Conservation (phyloP, 176 grass and related monocot genomes). For the Urochloa ruziziensis region DNA sequence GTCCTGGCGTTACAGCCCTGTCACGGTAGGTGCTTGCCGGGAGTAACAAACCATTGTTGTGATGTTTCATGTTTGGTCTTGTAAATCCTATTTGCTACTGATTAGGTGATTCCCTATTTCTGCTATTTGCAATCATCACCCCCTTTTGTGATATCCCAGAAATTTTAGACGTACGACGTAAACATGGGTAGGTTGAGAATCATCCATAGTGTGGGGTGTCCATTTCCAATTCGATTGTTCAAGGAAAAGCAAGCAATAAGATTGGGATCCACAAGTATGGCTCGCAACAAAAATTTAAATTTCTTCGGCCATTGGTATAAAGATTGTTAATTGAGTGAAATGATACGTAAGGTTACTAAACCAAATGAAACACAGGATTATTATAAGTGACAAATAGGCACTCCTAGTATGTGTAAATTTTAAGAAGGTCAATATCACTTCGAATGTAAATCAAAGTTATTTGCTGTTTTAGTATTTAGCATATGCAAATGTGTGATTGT, state of each 20-base stretch:
- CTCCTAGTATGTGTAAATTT: background rate
- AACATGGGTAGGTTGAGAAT: too few species aligned
- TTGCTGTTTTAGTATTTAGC: background rate
- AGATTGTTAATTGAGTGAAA: background rate
- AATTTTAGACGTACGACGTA: background rate
- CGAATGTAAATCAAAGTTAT: background rate
- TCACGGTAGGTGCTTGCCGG: constrained; percentile 16
- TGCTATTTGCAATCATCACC: background rate
- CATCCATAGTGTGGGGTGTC: background rate
- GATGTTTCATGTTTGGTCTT: background rate
- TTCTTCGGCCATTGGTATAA: background rate
- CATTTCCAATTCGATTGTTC: background rate
- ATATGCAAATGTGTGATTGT: background rate
- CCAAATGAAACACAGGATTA: background rate
- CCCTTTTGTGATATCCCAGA: background rate
- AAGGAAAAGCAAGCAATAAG: background rate
- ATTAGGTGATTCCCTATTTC: background rate
- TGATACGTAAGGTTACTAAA: background rate
- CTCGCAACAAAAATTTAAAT: background rate
- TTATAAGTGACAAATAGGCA: background rate
- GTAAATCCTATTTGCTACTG: background rate
- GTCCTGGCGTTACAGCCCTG: background rate
- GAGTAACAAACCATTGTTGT: background rate
- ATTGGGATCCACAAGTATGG: background rate
- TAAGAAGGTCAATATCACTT: background rate